Evolutionary conservation across 2,329 filamentous ascomycete genomes (phyloP).

Genomic region (Dryadomyces sulphureus): DNA sequence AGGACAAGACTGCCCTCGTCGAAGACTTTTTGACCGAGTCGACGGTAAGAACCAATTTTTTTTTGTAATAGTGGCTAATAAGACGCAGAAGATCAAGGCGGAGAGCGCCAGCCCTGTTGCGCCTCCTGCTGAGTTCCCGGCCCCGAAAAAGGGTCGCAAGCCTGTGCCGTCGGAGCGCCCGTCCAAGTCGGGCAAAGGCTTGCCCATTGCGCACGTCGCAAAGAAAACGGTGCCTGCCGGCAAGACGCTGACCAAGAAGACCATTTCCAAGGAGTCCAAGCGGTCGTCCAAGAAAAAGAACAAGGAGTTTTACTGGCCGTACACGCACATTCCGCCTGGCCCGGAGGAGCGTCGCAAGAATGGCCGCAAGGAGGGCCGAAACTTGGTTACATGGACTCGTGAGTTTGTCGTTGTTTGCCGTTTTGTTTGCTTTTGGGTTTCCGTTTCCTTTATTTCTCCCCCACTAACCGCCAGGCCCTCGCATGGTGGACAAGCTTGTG

Average conservation of each 20-base stretch:
- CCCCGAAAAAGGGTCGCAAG: background rate
- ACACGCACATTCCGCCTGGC: constrained; percentile 9
- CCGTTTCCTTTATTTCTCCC: too few relatives aligned
- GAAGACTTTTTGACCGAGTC: too few relatives aligned
- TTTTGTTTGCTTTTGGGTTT: too few relatives aligned
- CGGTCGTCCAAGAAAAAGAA: background rate
- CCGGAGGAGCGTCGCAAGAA: constrained; percentile 12
- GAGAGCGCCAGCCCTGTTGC: background rate
- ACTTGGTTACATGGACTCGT: constrained; percentile 28
- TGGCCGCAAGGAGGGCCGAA: constrained; percentile 20
- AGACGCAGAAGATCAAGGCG: background rate
- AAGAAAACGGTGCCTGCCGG: background rate
- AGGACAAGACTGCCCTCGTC: too few relatives aligned
- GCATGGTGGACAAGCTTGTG: constrained; percentile 30
- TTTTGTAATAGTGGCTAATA: too few relatives aligned
- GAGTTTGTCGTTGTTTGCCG: constrained; percentile 13
- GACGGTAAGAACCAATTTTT: too few relatives aligned
- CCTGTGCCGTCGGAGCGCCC: background rate
- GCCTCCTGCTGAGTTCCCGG: too few relatives aligned
- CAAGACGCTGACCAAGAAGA: background rate
- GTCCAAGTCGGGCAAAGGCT: background rate
- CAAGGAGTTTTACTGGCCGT: constrained; percentile 3
- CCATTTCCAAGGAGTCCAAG: background rate
- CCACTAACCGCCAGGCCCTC: constrained; percentile 19
- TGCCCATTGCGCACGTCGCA: background rate